phyloP scores from a whole-genome alignment of 2,329 filamentous ascomycete species.

The Xylariaceae sp. region DNA sequence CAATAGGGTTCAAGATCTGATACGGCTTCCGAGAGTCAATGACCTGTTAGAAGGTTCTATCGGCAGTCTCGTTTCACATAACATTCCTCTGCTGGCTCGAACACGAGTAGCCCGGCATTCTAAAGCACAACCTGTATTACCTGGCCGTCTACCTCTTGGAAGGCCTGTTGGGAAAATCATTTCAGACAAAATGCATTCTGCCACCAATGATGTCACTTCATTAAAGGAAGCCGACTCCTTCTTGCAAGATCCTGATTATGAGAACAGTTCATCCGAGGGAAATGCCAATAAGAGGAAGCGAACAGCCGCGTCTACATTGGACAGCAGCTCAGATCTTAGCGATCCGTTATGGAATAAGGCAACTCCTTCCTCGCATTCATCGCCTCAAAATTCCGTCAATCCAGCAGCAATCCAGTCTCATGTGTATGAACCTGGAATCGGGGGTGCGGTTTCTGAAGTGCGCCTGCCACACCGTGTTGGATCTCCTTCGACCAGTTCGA shows the following conservation, averaged over 20 bases:
- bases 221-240: neutral
- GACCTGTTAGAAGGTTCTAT: conserved; percentile 27
- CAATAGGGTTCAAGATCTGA: conserved; percentile 35
- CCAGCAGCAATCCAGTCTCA: neutral
- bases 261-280: neutral
- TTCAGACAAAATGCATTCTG: neutral
- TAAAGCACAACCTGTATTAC: conserved; percentile 36
- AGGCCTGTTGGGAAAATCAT: conserved; percentile 25
- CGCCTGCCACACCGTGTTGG: neutral
- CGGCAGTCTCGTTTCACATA: conserved; percentile 25
- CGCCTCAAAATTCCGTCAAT: neutral
- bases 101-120: conserved; percentile 39
- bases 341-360: neutral
- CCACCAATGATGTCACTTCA: neutral
- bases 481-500: neutral
- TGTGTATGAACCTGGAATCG: neutral
- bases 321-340: neutral
- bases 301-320: neutral
- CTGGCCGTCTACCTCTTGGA: conserved; percentile 39
- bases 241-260: neutral
- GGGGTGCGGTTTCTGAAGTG: neutral
- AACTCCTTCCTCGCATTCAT: conserved; percentile 5
- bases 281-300: conserved; percentile 9
- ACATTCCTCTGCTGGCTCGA: conserved; percentile 46
- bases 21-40: conserved; percentile 33